These are phyloP conservation scores for Xylaria sp. DNA, from an alignment of 2,329 filamentous ascomycete genomes.

Conservation along the genomic window DNA sequence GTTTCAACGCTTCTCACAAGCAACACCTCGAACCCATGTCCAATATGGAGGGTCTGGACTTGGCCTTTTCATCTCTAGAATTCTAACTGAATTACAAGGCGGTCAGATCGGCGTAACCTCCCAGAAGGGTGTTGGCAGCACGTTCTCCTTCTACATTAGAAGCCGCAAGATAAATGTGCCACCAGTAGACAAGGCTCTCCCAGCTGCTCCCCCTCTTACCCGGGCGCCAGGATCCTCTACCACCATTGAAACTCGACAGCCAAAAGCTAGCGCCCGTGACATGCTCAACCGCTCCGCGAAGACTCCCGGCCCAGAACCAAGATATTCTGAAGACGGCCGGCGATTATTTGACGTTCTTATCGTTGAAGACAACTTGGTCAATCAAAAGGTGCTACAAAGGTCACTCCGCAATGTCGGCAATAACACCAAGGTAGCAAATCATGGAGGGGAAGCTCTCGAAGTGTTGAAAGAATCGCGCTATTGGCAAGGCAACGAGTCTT, in stretches of 20 bases:
- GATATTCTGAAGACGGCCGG: slow-evolving; percentile 46
- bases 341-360: slow-evolving; percentile 67
- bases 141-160: slow-evolving; percentile 81
- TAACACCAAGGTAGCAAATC: slow-evolving; percentile 70
- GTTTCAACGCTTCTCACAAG: slow-evolving; percentile 76
- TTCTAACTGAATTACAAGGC: slow-evolving; percentile 79
- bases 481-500: slow-evolving; percentile 61
- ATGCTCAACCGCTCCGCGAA: slow-evolving; percentile 30
- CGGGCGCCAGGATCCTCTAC: slow-evolving; percentile 50
- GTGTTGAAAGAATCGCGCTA: slow-evolving; percentile 65
- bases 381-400: slow-evolving; percentile 71
- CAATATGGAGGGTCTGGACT: slow-evolving; percentile 77
- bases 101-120: slow-evolving; percentile 80
- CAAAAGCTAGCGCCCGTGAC: slow-evolving; percentile 35
- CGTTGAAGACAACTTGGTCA: slow-evolving; percentile 75
- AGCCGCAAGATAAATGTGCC: slow-evolving; percentile 65
- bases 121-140: slow-evolving; percentile 73
- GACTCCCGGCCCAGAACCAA: slow-evolving; percentile 38
- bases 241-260: slow-evolving; percentile 47
- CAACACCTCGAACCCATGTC: slow-evolving; percentile 74
- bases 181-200: slow-evolving; percentile 51
- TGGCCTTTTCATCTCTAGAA: slow-evolving; percentile 79
- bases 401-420: slow-evolving; percentile 70
- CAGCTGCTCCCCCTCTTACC: slow-evolving; percentile 43
- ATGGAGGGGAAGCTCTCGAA: slow-evolving; percentile 71